These are phyloP conservation scores for Aspergillus transmontanensis DNA, from an alignment of 2,329 filamentous ascomycete genomes.

Conservation along the genomic window DNA sequence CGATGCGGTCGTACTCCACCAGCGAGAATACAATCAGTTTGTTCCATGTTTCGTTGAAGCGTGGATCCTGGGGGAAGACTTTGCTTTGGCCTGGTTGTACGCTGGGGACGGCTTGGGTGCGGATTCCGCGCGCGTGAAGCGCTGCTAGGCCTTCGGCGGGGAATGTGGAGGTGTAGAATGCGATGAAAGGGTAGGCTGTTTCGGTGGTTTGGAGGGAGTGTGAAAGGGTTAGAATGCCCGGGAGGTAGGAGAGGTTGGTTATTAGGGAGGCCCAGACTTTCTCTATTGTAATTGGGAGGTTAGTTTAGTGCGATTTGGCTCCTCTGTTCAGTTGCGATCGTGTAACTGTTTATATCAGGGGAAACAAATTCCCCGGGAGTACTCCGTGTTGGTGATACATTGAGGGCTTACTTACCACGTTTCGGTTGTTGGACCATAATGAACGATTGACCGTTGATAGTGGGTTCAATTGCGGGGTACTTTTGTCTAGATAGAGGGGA, in stretches of 20 bases:
- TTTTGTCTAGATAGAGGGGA: not conserved
- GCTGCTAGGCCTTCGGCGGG: conserved; percentile 68
- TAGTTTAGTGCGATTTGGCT: not conserved
- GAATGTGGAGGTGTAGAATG: conserved; percentile 79
- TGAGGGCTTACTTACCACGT: not conserved
- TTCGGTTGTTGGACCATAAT: conserved; percentile 1
- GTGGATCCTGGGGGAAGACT: conserved; percentile 74
- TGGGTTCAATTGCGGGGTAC: not conserved
- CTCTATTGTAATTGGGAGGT: not conserved
- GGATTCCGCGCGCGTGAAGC: conserved; percentile 69
- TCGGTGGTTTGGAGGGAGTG: conserved; percentile 68
- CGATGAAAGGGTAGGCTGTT: conserved; percentile 76
- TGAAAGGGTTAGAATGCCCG: conserved; percentile 79
- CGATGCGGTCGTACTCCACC: conserved; percentile 74
- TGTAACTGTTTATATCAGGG: not conserved
- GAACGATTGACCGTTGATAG: not conserved
- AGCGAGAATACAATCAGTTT: conserved; percentile 81
- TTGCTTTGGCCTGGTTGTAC: conserved; percentile 67
- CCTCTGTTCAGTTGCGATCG: not conserved
- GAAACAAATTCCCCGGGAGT: too few species aligned
- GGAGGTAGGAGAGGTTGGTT: conserved; percentile 79
- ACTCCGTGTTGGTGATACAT: not conserved
- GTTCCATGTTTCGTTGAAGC: conserved; percentile 89
- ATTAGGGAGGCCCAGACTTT: conserved; percentile 85
- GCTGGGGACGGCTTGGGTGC: conserved; percentile 70